Evolutionary conservation across 352 stramenopile genomes (phyloP), one percentile per base, ranked within the genome.

Genomic region (Globisporangium irregulare): DNA sequence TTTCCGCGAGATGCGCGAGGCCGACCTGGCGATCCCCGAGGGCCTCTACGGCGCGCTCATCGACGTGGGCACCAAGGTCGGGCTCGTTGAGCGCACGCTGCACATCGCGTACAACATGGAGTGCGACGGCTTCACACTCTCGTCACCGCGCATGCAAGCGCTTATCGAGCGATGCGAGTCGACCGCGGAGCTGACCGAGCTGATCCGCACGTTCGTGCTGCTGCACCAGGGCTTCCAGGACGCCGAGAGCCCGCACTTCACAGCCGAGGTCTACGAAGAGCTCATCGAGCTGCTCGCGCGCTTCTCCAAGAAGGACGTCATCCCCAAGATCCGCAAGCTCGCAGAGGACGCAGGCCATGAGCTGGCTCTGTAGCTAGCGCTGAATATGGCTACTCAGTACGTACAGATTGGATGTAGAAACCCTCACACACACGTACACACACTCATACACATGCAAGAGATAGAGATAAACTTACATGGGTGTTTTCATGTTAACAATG

Each of bases 21-120:
- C 76, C 1, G 73, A 79, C 18, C 18, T 92, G 12, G 8, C 58
- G 2, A 84, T 91, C 58, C 84, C 86, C 0, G 62, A 82, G 67
- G 81, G 78, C 0, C 71, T 93, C 63, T 94, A 92, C 73, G 58
- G 65, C 25, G 71, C 86, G 53, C 73, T 94, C 27, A 66, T 93
- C 50, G 71, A 76, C 14, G 66, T 89, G n/a, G 86, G 86, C 43
- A 91, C 79, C 9, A 70, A 72, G 12, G 75, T 76, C 38, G 84
- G 84, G 14, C 75, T 93, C 53, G 73, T 92, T 24, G 77, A 90
- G 66, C 81, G 85, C 38, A 91, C 86, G 15, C 72, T 94, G 56
- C 79, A 90, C 59, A 55, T 94, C 22, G 86, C 86, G 15, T 92
- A 89, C 73, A 89, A 94, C 62, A 94, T 94, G 86, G 86, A 94